A percentile compares a stretch with the other conserved stretches of the same genome.
phyloP scores from a whole-genome alignment of 768 basidiomycete species.

The Leccinum olivaceopallidum region DNA sequence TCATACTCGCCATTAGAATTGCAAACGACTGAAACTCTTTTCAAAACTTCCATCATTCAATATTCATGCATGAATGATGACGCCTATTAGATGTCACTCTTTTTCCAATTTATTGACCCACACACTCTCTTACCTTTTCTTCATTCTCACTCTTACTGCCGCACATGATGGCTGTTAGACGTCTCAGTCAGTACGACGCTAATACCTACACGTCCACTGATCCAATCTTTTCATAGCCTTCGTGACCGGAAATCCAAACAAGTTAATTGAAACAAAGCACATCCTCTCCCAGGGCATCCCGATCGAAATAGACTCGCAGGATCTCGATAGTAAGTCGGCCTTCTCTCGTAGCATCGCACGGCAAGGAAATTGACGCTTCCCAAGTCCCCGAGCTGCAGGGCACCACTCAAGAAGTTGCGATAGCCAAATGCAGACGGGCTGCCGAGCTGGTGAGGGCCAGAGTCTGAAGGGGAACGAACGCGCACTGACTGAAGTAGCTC shows the following conservation, averaged over 20 bases:
- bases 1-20: too few species aligned
- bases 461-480: not conserved
- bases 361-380: slow-evolving; percentile 4
- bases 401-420: slow-evolving; percentile 86
- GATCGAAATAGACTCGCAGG: slow-evolving; percentile 75
- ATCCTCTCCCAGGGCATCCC: slow-evolving; percentile 71
- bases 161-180: slow-evolving; percentile 18
- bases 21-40: too few species aligned
- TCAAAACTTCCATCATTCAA: too few species aligned
- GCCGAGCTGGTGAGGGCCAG: slow-evolving; percentile 79
- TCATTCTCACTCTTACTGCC: not conserved
- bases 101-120: too few species aligned
- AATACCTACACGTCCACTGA: slow-evolving; percentile 10
- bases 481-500: slow-evolving; percentile 32
- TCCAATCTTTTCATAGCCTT: slow-evolving; percentile 57
- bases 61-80: too few species aligned
- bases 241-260: slow-evolving; percentile 94
- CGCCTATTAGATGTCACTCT: too few species aligned
- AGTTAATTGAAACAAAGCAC: slow-evolving; percentile 82
- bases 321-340: slow-evolving; percentile 71
- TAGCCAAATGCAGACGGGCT: slow-evolving; percentile 82
- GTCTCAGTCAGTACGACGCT: slow-evolving; percentile 26
- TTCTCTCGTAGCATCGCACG: not conserved
- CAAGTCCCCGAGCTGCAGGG: slow-evolving; percentile 95
- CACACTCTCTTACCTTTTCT: too few species aligned